Evolutionary conservation across 345 rosid genomes (phyloP).

Genomic region (Hypericum androsaemum): DNA sequence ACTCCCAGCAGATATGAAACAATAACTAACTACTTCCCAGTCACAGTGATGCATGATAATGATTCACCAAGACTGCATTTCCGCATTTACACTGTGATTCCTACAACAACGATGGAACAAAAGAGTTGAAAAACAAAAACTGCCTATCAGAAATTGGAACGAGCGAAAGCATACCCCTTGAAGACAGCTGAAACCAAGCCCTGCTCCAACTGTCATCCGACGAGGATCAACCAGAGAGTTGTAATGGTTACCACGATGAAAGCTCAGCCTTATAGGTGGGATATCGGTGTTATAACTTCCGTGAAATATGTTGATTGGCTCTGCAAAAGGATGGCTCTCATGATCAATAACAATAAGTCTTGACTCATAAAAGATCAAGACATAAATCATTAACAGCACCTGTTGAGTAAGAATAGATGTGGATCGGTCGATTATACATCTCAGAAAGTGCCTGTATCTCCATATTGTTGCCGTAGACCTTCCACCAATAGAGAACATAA

Average conservation of each 20-base stretch:
- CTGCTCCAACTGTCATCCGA: slow-evolving; percentile 79
- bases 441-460: slow-evolving; percentile 96
- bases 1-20: no score
- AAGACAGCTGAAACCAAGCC: slow-evolving; percentile 91
- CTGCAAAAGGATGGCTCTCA: slow-evolving; percentile 28
- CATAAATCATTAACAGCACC: slow-evolving; percentile 33
- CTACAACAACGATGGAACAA: background rate
- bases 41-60: no score
- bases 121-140: background rate
- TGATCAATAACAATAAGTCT: slow-evolving; percentile 9
- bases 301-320: slow-evolving; percentile 93
- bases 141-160: background rate
- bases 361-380: background rate
- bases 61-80: no score
- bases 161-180: slow-evolving; percentile 54
- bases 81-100: no score
- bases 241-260: slow-evolving; percentile 93
- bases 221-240: slow-evolving; percentile 95
- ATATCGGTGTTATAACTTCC: slow-evolving; percentile 78
- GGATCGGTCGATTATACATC: slow-evolving; percentile 96
- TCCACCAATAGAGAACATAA: slow-evolving; percentile 10
- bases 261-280: slow-evolving; percentile 88
- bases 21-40: no score
- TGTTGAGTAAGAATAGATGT: slow-evolving; percentile 82
- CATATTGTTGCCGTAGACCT: slow-evolving; percentile 96